phyloP scores from a whole-genome alignment of 345 rosid species.

The Salix brachista region DNA sequence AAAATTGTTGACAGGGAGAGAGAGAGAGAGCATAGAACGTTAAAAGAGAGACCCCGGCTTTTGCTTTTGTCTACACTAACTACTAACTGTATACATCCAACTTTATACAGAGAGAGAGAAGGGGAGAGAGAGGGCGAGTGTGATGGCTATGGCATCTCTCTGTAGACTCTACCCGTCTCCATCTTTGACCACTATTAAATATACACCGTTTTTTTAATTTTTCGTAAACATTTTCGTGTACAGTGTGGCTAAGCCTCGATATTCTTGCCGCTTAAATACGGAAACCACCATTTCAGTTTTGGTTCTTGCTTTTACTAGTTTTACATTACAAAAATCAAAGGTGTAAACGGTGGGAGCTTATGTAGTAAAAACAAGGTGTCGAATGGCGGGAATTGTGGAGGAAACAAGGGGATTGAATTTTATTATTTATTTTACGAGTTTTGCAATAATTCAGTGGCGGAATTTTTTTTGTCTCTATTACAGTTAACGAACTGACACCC shows the following conservation, averaged over 20 bases:
- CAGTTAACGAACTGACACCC: not conserved
- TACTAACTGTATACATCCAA: not conserved
- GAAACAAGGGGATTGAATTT: not conserved
- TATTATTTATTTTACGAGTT: not conserved
- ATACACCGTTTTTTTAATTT: no score
- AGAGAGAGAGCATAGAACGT: not conserved
- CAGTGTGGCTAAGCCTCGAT: not conserved
- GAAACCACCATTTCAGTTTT: not conserved
- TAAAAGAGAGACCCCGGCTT: not conserved
- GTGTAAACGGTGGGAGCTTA: not conserved
- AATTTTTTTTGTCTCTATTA: not conserved
- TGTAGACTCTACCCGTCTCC: not conserved
- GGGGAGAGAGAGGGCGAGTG: not conserved
- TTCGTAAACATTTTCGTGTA: not conserved
- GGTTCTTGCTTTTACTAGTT: not conserved
- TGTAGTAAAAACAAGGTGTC: slow-evolving; percentile 11
- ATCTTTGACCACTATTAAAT: slow-evolving; percentile 12
- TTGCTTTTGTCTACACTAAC: not conserved
- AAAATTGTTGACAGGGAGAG: not conserved
- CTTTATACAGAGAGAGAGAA: not conserved
- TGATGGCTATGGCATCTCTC: not conserved
- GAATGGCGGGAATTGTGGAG: slow-evolving; percentile 34
- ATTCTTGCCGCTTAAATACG: not conserved
- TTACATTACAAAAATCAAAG: not conserved
- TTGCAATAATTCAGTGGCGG: not conserved